Conservation (phyloP, 371 early-diverging fungal species). For the Rhizopus sp. region DNA sequence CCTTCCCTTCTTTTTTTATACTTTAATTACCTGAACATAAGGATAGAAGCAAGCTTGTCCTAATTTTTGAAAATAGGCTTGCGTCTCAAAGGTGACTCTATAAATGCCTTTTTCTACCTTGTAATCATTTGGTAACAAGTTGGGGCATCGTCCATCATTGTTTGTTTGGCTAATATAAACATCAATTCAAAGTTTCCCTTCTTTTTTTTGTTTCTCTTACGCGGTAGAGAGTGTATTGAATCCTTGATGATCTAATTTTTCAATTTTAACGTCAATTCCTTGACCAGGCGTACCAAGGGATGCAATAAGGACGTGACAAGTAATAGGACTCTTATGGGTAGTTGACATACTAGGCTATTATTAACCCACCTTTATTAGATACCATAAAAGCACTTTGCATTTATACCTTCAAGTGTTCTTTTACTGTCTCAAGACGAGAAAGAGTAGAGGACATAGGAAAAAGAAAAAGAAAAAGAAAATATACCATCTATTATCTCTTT, state of each 20-base stretch:
- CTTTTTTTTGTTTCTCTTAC: constrained; percentile 32
- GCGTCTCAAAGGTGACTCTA: constrained; percentile 78
- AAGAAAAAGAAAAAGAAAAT: constrained; percentile 12
- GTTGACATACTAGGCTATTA: constrained; percentile 37
- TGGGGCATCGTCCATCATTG: constrained; percentile 78
- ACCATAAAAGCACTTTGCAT: neutral
- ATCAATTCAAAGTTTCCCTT: neutral
- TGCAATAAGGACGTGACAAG: constrained; percentile 90
- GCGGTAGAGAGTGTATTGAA: constrained; percentile 35
- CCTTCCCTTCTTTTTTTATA: neutral
- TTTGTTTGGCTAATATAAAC: constrained; percentile 62
- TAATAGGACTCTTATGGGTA: constrained; percentile 66
- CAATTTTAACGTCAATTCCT: constrained; percentile 71
- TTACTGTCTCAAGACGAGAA: constrained; percentile 33
- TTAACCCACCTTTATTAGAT: neutral
- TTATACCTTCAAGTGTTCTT: constrained; percentile 38
- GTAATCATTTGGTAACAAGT: constrained; percentile 59
- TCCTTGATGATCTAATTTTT: constrained; percentile 42
- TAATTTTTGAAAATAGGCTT: constrained; percentile 67
- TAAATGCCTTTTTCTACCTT: constrained; percentile 71
- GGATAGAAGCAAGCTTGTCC: constrained; percentile 79
- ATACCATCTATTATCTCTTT: constrained; percentile 1
- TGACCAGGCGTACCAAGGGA: constrained; percentile 79
- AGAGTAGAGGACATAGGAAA: constrained; percentile 31
- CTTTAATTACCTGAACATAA: constrained; percentile 68